Evolutionary conservation across 768 basidiomycete species (phyloP), one percentile per base, ranked within the genome.

Genomic region (Lactarius sp.): DNA sequence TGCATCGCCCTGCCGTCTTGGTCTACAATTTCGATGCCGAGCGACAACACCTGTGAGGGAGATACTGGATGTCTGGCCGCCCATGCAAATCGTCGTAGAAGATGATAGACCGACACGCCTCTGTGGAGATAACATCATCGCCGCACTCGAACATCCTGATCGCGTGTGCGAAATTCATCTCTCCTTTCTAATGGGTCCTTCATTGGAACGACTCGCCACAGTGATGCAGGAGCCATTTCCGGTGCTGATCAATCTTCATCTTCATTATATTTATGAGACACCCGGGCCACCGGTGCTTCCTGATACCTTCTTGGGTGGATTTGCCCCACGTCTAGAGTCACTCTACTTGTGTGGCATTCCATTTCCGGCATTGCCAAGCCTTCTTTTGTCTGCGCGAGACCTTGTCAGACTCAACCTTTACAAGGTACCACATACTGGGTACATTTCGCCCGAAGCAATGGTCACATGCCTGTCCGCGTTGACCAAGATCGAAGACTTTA

Each of bases 381-480:
- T 54, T 13, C 44, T 60, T 36, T 27, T 18, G 16, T 47, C 52
- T n/a, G 14, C 52, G 9, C 22, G n/a, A 7, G 44, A 42, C 20
- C 60, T 60, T 5, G 52, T 60, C 52, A 27, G 34, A 27, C 44
- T 54, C 52, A 44, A 33, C 22, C n/a, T 44, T 53, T 16, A 10
- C 33, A 18, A 46, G 7, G 54, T 60, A 44, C 59, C 59, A 4
- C 4, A 7, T 4, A 31, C 4, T 10, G 42, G 42, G 2, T 52
- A 53, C 52, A 44, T 60, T 18, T 44, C 52, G 6, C 59, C 59
- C 1, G 34, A 46, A n/a, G 52, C 9, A n/a, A 10, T 60, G n/a
- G 52, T 20, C 16, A 14, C 22, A 27, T n/a, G 52, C 33, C 52
- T 60, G 8, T 44, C 52, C 1, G 20, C 16, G 20, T 54, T 60